Percentiles rank a stretch among this genome's conserved stretches.
Conservation (phyloP, 495 filamentous ascomycete species). For the Talaromyces liani region DNA sequence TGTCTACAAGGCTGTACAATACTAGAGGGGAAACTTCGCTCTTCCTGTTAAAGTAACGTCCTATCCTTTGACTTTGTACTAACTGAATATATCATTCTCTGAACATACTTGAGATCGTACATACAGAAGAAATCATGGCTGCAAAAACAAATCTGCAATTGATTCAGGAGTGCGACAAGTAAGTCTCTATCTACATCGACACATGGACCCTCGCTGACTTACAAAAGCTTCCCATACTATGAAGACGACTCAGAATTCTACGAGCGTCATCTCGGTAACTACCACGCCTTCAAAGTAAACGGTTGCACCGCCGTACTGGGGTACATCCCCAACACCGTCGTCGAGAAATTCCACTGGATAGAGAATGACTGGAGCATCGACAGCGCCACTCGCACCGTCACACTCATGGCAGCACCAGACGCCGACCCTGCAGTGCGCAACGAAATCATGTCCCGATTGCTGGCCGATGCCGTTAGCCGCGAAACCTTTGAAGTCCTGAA, state of each 20-base stretch:
- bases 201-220: conserved; percentile 5
- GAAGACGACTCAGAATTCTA: conserved; percentile 46
- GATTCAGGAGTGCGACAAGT: conserved; percentile 58
- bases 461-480: conserved; percentile 54
- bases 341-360: conserved; percentile 49
- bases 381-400: conserved; percentile 37
- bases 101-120: not conserved
- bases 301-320: conserved; percentile 49
- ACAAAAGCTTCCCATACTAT: conserved; percentile 59
- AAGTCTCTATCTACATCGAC: conserved; percentile 15
- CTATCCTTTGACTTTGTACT: not conserved
- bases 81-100: not conserved
- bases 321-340: conserved; percentile 51
- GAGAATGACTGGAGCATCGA: conserved; percentile 46
- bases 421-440: conserved; percentile 51
- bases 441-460: conserved; percentile 47
- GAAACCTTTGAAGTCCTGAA: conserved; percentile 62
- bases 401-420: conserved; percentile 27
- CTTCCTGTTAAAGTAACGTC: not conserved
- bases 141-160: conserved; percentile 49
- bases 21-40: not conserved
- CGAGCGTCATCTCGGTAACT: conserved; percentile 34
- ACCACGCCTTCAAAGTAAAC: conserved; percentile 49
- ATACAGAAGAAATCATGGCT: conserved; percentile 14
- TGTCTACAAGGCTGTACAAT: not conserved